Evolutionary conservation across 805 yeast species (phyloP), one percentile per base, ranked within the genome.

Genomic region (Priceomyces melissophilus): DNA sequence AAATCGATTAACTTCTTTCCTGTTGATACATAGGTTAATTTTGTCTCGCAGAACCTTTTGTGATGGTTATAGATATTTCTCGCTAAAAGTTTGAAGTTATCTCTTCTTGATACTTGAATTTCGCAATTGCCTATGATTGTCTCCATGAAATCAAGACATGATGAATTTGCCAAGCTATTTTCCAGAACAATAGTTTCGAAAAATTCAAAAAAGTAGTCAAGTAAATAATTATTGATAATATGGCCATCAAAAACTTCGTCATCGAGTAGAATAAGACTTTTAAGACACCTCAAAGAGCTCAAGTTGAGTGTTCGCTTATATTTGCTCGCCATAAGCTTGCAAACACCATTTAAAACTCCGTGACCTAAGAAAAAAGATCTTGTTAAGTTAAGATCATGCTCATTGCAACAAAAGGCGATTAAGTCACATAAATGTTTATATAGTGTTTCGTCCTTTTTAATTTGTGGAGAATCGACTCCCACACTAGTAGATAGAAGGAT

Each of bases 161-260:
- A 76, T 0, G 96, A 88, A 53, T 80, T 84, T 2, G 84, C 73
- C 44, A 89, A 62, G 54, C 82, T 84, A 55, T 85, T 80, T 30
- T 63, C 61, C 25, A 67, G 61, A 5, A 73, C 65, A 8, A 78
- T 75, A 10, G 66, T 72, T 15, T 66, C 61, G 45, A 85, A 67
- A 37, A 79, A 65, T 1, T 58, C 54, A 42, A 86, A 71, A 27
- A 82, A 68, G 14, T 69, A 63, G 3, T 62, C 68, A 39, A 82
- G 67, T 4, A 82, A 56, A 36, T 79, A 73, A 41, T 79, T 67
- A 11, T 78, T 68, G 12, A 84, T 69, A 38, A 90, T 71, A 46
- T 76, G 74, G 20, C 76, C 58, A 14, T 76, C 72, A 50, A 83
- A 82, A 30, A 65, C 67, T 33, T 76, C 79, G 57, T 86, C 93